Evolutionary conservation across 208 protist species (phyloP).

Genomic region (Vickermania ingenoplastis): DNA sequence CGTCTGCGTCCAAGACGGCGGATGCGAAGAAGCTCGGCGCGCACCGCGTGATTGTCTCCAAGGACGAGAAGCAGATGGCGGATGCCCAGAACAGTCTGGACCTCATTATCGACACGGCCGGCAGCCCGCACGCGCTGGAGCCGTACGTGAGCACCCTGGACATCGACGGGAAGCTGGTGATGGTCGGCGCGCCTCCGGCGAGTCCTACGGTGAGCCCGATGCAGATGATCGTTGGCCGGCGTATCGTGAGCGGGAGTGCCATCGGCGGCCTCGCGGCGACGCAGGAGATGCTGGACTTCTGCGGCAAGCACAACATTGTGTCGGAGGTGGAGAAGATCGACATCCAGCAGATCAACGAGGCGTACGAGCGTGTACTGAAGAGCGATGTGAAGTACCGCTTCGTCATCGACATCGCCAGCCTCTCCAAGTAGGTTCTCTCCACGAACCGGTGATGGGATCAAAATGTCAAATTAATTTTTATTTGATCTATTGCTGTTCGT

Average conservation of each 20-base stretch:
- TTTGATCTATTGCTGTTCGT: neutral
- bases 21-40: conserved; percentile 37
- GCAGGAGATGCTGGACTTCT: conserved; percentile 64
- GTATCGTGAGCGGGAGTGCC: conserved; percentile 21
- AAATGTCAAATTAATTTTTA: conserved; percentile 3
- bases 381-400: conserved; percentile 6
- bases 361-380: conserved; percentile 22
- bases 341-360: conserved; percentile 37
- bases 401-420: conserved; percentile 1
- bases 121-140: conserved; percentile 18
- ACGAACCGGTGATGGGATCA: no score
- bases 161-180: conserved; percentile 18
- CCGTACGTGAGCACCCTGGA: conserved; percentile 28
- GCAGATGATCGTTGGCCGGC: conserved; percentile 11
- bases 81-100: conserved; percentile 16
- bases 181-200: conserved; percentile 27
- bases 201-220: conserved; percentile 14
- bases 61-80: conserved; percentile 30
- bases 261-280: conserved; percentile 45
- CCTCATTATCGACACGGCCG: conserved; percentile 41
- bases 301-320: conserved; percentile 32
- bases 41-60: conserved; percentile 22
- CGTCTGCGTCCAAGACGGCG: conserved; percentile 20
- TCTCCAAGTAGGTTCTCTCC: neutral
- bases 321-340: conserved; percentile 32